Evolutionary conservation across 352 stramenopile species (phyloP), one percentile per base, ranked within the genome.

Genomic region (Pythium aquatile): DNA sequence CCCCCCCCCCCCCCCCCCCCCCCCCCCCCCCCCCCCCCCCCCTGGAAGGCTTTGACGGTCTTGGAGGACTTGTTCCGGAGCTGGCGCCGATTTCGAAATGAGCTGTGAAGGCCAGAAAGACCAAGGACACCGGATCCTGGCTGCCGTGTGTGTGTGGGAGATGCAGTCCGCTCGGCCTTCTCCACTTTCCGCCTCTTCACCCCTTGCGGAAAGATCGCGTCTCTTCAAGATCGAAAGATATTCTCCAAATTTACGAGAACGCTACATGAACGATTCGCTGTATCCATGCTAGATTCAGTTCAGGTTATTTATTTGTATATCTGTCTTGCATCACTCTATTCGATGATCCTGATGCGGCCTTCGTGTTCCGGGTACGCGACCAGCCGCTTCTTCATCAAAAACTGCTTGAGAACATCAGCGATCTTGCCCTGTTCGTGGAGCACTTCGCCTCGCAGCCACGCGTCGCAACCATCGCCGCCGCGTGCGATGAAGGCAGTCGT

Each of bases 401-500:
- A 68, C 39, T 68, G 26, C 62, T 68, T 92, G 71, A 89, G 77
- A 64, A 89, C 69, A 11, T 78, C 65, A 17, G 79, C 66, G 55
- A 91, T 77, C 52, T 83, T 82, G 30, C 73, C 75, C 8, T 69
- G 66, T 24, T 77, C 78, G 26, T 75, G 71, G 24, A 92, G 20
- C 9, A 89, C 72, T 63, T 79, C 68, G 28, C 86, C 81, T 24
- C 83, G 67, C 20, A 83, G 68, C 88, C 88, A 96, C 24, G 83
- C 76, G 20, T 75, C 78, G 51, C 85, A 94, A 6, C 85, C 86
- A 55, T 96, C 88, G 29, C 84, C 83, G 1, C 88, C 88, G 20
- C 75, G 74, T 26, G 83, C 78, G 32, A 95, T 83, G 63, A 95
- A 96, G 55, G 83, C 83, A 42, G 88, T 91, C 6, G 88, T 93